These are phyloP conservation scores for Boletales sp. DNA, from an alignment of 768 basidiomycete species.

Conservation along the genomic window DNA sequence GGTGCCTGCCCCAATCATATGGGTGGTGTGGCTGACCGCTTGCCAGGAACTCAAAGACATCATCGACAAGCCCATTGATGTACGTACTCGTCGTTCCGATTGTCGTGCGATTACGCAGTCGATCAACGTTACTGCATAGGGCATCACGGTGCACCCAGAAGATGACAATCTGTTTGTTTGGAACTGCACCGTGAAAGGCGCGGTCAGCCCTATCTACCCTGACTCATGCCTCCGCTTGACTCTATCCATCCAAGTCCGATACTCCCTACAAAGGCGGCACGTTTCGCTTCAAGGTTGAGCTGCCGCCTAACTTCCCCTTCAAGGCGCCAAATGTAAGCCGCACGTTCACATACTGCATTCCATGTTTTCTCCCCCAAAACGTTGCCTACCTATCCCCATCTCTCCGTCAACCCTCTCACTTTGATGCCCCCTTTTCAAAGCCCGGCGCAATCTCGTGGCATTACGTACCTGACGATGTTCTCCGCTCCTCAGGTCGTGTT, in stretches of 20 bases:
- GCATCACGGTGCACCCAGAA: constrained; percentile 54
- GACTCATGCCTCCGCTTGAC: constrained; percentile 1
- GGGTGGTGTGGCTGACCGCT: constrained; percentile 7
- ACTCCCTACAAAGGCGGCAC: constrained; percentile 83
- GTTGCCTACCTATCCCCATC: constrained; percentile 6
- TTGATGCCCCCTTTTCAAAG: not conserved
- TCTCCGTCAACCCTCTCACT: not conserved
- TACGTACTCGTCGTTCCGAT: constrained; percentile 30
- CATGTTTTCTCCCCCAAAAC: constrained; percentile 16
- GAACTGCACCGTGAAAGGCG: constrained; percentile 74
- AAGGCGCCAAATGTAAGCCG: constrained; percentile 70
- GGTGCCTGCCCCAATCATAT: not conserved
- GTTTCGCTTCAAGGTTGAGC: constrained; percentile 67
- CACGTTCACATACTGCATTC: constrained; percentile 3
- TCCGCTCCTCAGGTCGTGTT: constrained; percentile 61
- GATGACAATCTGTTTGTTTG: constrained; percentile 76
- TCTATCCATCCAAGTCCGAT: constrained; percentile 45
- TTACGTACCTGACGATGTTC: constrained; percentile 17
- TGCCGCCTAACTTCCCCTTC: constrained; percentile 85
- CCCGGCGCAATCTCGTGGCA: not conserved
- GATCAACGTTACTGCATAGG: constrained; percentile 39
- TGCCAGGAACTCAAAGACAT: constrained; percentile 66
- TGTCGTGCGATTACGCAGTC: constrained; percentile 6
- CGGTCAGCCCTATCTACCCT: constrained; percentile 42
- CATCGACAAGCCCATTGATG: constrained; percentile 59